Base-by-base conservation (phyloP, 805 yeast genomes). In the Cyberlindnera nakhonratchasimensis region DNA sequence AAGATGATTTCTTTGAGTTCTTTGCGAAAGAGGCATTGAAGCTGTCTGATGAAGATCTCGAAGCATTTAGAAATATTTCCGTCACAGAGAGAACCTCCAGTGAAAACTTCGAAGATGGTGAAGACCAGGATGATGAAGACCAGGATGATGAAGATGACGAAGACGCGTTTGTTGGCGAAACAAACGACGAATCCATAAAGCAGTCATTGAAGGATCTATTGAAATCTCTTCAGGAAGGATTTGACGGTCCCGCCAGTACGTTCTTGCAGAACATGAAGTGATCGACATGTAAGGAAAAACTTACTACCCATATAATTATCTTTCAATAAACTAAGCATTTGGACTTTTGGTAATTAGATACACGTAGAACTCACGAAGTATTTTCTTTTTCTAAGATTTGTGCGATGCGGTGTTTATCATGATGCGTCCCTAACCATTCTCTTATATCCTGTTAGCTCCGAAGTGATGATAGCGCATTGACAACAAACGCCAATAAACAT, bases 1-100 rank as follows among this genome's bases (percentile, higher is more conserved):
- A 80, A 50, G 87, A 81, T 54, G 87, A 82, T 52, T 82, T 82
- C 54, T 77, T 81, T 51, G 88, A 82, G 54, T 80, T 69, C 51
- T 78, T 79, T 54, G 62, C 77, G 11, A 69, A 70, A 42, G 74
- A 79, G 23, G 86, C 80, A 0, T 51, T 80, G 20, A 67, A 76
- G 18, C 41, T 80, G 46, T 55, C 67, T 0, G 69, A 71, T 14
- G 72, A 68, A 5, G 75, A 77, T 16, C 51, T 80, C 9, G 74
- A 67, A 28, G 48, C 58, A 7, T 62, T 64, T 40, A 58, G 70
- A 43, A 47, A 46, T 13, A 26, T 51, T 21, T 34, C 34, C 14
- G 6, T 33, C 13, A 25, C 8, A 11, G 42, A 28, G n/a, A n/a
- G n/a, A n/a, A n/a, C n/a, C n/a, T n/a, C n/a, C n/a, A n/a, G n/a